Percentiles rank a stretch among this genome's conserved stretches.
Conservation (phyloP, 2,329 filamentous ascomycete genomes). For the Aspergillus novofumigatus region DNA sequence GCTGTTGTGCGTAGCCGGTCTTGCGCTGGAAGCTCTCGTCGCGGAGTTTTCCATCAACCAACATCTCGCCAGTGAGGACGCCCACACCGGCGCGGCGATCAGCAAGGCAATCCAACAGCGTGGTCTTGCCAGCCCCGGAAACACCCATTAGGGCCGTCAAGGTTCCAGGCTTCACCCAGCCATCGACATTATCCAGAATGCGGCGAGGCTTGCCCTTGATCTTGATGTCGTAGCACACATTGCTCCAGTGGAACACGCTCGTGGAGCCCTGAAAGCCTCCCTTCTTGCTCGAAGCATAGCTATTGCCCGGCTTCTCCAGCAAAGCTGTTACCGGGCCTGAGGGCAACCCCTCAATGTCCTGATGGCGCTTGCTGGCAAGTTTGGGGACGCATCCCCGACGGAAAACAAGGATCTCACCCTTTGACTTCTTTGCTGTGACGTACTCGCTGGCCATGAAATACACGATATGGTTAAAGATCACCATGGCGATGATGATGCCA, state of each 20-base stretch:
- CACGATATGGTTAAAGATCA: conserved; percentile 54
- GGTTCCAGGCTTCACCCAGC: conserved; percentile 91
- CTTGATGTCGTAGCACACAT: conserved; percentile 77
- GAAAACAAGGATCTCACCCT: conserved; percentile 73
- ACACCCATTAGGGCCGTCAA: conserved; percentile 87
- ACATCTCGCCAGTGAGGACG: conserved; percentile 80
- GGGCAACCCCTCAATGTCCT: conserved; percentile 24
- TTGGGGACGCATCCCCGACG: conserved; percentile 58
- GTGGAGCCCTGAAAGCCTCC: conserved; percentile 44
- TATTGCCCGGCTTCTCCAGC: conserved; percentile 45
- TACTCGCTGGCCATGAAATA: conserved; percentile 66
- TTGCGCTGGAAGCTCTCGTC: conserved; percentile 86
- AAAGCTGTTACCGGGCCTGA: conserved; percentile 15
- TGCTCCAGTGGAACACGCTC: conserved; percentile 81
- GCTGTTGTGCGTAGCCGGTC: conserved; percentile 88
- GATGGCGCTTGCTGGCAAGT: conserved; percentile 24
- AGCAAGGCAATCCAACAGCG: conserved; percentile 79
- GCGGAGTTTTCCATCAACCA: conserved; percentile 70
- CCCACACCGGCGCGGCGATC: conserved; percentile 77
- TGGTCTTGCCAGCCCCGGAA: conserved; percentile 91
- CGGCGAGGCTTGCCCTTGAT: conserved; percentile 73
- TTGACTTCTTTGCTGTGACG: conserved; percentile 62
- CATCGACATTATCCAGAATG: conserved; percentile 80
- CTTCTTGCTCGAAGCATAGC: conserved; percentile 19
- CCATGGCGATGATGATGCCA: conserved; percentile 64